Conservation (phyloP, 805 yeast species). For the Lachancea lanzarotensis region DNA sequence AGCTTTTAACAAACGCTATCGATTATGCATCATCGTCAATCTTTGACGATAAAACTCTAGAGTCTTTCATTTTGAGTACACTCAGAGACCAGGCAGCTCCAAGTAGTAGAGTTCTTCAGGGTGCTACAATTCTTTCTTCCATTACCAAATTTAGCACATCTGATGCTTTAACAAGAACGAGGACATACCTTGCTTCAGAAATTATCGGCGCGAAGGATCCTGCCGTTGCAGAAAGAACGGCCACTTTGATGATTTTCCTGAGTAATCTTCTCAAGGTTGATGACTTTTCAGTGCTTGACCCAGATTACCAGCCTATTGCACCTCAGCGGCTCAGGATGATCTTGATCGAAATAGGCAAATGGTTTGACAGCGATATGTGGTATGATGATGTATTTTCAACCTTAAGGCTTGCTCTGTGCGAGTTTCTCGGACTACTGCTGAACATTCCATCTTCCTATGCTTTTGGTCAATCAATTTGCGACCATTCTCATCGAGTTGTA, state of each 20-base stretch:
- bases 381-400: slow-evolving; percentile 49
- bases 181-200: slow-evolving; percentile 61
- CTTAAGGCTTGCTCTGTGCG: slow-evolving; percentile 46
- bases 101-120: slow-evolving; percentile 22
- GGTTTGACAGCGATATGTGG: slow-evolving; percentile 59
- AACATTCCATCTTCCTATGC: slow-evolving; percentile 33
- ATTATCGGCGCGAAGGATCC: slow-evolving; percentile 46
- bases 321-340: slow-evolving; percentile 61
- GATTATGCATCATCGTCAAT: slow-evolving; percentile 24
- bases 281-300: slow-evolving; percentile 19
- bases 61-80: slow-evolving; percentile 32
- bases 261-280: slow-evolving; percentile 34
- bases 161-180: slow-evolving; percentile 34
- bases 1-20: slow-evolving; percentile 26
- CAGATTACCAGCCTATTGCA: slow-evolving; percentile 42
- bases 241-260: slow-evolving; percentile 43
- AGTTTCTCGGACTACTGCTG: slow-evolving; percentile 33
- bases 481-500: slow-evolving; percentile 41
- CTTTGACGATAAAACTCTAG: slow-evolving; percentile 26
- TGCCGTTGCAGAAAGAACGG: slow-evolving; percentile 39
- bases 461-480: slow-evolving; percentile 34
- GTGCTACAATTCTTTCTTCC: slow-evolving; percentile 33
- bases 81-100: slow-evolving; percentile 29
- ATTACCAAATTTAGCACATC: slow-evolving; percentile 32
- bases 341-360: slow-evolving; percentile 43